Conservation (phyloP, 257 asterid genomes). For the Haberlea rhodopensis region DNA sequence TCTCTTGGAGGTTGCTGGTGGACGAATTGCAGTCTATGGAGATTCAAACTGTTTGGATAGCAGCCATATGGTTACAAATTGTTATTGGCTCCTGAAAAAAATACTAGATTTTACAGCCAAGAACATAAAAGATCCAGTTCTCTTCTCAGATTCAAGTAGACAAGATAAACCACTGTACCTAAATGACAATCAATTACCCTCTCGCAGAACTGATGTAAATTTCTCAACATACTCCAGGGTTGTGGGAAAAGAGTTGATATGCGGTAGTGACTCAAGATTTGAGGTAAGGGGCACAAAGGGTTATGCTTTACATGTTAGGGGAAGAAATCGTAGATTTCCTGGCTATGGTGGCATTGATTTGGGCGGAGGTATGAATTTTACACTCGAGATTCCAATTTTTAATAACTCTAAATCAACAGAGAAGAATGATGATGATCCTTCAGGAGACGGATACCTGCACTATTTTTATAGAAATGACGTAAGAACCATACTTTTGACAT, state of each 20-base stretch:
- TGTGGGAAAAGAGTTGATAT: slow-evolving; percentile 63
- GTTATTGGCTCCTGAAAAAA: slow-evolving; percentile 91
- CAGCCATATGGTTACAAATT: slow-evolving; percentile 98
- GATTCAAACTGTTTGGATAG: slow-evolving; percentile 98
- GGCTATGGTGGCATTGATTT: slow-evolving; percentile 57
- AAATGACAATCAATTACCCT: slow-evolving; percentile 70
- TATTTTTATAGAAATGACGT: slow-evolving; percentile 75
- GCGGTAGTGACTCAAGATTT: slow-evolving; percentile 82
- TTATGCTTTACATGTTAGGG: slow-evolving; percentile 62
- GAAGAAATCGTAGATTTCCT: slow-evolving; percentile 73
- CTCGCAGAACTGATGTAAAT: slow-evolving; percentile 89
- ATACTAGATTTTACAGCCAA: slow-evolving; percentile 73
- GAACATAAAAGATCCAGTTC: slow-evolving; percentile 60
- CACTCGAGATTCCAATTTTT: slow-evolving; percentile 33
- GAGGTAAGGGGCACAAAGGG: slow-evolving; percentile 94
- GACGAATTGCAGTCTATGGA: slow-evolving; percentile 86
- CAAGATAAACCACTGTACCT: slow-evolving; percentile 58
- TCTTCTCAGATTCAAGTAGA: slow-evolving; percentile 66
- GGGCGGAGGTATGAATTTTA: slow-evolving; percentile 57
- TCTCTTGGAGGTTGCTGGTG: slow-evolving; percentile 65
- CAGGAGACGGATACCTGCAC: slow-evolving; percentile 62
- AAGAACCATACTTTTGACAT: slow-evolving; percentile 31
- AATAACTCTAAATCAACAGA: slow-evolving; percentile 29
- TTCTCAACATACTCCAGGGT: slow-evolving; percentile 84
- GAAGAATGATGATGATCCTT: slow-evolving; percentile 39